Evolutionary conservation across 2,329 filamentous ascomycete species (phyloP).

Genomic region (Purpureocillium lavendulum): DNA sequence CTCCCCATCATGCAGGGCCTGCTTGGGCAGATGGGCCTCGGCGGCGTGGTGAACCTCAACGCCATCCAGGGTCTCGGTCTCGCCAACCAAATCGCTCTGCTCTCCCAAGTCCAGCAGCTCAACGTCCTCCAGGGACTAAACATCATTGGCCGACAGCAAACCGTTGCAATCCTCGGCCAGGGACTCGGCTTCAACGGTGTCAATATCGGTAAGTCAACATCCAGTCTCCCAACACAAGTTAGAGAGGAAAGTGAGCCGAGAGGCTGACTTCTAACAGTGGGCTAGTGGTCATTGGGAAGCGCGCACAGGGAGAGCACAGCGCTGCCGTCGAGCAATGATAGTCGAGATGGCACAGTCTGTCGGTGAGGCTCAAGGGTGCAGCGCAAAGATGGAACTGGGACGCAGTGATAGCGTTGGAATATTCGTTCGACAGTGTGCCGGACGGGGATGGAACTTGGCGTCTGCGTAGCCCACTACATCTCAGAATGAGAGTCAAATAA

Average conservation of each 20-base stretch:
- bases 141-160: constrained; percentile 12
- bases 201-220: constrained; percentile 12
- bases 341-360: too few species aligned
- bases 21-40: constrained; percentile 19
- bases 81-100: constrained; percentile 15
- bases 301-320: background rate
- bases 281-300: too few species aligned
- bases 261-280: too few species aligned
- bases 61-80: constrained; percentile 17
- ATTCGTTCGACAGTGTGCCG: too few species aligned
- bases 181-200: constrained; percentile 10
- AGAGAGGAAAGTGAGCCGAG: too few species aligned
- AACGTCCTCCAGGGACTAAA: constrained; percentile 15
- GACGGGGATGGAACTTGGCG: too few species aligned
- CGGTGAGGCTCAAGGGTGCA: too few species aligned
- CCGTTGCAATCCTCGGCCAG: constrained; percentile 14
- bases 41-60: constrained; percentile 16
- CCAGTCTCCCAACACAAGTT: too few species aligned
- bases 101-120: constrained; percentile 17
- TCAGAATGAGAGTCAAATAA: too few species aligned
- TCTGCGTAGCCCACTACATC: too few species aligned
- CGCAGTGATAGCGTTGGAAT: too few species aligned
- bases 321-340: background rate
- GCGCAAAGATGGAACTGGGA: too few species aligned
- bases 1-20: constrained; percentile 13